Evolutionary conservation across 495 filamentous ascomycete species (phyloP), one percentile per base, ranked within the genome.

Genomic region (Penicillium flavigenum): DNA sequence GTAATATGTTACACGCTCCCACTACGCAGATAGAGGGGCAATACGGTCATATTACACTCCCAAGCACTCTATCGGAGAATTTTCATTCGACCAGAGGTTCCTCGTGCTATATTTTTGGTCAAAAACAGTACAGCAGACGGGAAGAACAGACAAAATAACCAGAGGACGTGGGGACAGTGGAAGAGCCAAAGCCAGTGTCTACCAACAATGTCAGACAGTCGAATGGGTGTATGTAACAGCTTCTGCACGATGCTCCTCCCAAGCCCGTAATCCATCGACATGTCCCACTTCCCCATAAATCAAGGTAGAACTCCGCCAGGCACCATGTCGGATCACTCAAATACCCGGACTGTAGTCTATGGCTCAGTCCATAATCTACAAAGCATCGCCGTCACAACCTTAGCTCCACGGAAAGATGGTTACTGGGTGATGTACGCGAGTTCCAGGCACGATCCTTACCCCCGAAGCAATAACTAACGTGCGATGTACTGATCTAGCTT

Each of bases 351-450:
- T 12, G 57, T 75, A 20, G 55, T 48, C 51, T 77, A 77, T 55
- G 69, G 67, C 5, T 41, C 58, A 39, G 58, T 65, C 24, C 63
- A 68, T 54, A 47, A 38, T 29, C 66, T 77, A 11, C 74, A 77
- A 51, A 73, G 59, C 4, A 62, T 75, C 29, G 63, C 61, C 2
- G 65, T 74, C 11, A 65, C 72, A 32, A 63, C 66, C 0, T 49
- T 70, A 9, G 42, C 54, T 54, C 49, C 59, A 38, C 48, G 44
- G 44, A 47, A 65, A 43, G 61, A 71, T 49, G 70, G 70, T 12
- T 74, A 76, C 58, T 81, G 78, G 78, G 64, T 81, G 41, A 74
- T 81, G 79, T 81, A 74, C 36, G 29, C 54, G 9, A 36, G 24
- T 41, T 38, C 47, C 19, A 43, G 31, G 47, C 39, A 7, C 36